These are phyloP conservation scores for Petunia axillaris DNA, from an alignment of 257 asterid genomes.

Conservation along the genomic window DNA sequence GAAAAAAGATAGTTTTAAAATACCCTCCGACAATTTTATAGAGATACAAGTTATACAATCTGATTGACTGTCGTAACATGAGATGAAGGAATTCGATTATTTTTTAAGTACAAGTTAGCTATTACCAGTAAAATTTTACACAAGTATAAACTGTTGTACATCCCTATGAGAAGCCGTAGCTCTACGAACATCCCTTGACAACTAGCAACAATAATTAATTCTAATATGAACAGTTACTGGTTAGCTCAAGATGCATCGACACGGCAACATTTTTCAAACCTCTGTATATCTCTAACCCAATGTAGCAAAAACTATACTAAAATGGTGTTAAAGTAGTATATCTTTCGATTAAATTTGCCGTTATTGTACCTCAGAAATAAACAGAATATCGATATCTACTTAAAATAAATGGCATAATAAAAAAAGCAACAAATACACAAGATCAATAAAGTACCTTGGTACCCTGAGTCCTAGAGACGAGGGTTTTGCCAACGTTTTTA, in stretches of 20 bases:
- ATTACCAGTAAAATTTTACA: neutral
- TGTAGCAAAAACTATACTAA: neutral
- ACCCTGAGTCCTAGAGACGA: constrained; percentile 48
- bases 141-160: neutral
- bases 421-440: neutral
- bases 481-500: constrained; percentile 42
- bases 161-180: neutral
- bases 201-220: neutral
- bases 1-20: neutral
- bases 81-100: neutral
- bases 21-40: neutral
- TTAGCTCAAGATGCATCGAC: neutral
- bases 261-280: neutral
- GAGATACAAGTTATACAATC: neutral
- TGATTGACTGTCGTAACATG: neutral
- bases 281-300: too few species aligned
- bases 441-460: constrained; percentile 34
- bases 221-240: neutral
- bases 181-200: neutral
- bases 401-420: neutral
- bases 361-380: neutral
- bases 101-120: too few species aligned
- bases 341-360: neutral
- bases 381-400: neutral
- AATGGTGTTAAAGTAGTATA: neutral